These are phyloP conservation scores for Harringtonia lauricola DNA, from an alignment of 2,329 filamentous ascomycete species.

Conservation along the genomic window DNA sequence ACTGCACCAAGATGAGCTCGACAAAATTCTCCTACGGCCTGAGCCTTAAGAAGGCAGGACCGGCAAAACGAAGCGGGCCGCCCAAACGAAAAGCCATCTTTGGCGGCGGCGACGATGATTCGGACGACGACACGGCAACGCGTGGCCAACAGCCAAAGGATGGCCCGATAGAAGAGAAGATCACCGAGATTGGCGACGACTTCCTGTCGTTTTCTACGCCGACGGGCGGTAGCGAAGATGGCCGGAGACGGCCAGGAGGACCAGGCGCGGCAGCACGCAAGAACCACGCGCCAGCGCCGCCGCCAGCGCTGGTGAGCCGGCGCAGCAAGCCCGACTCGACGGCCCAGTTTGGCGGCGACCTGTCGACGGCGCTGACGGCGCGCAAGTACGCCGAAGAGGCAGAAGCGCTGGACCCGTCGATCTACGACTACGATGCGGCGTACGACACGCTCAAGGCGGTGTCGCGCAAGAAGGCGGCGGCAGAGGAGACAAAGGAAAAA, in stretches of 20 bases:
- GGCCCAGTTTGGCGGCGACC: slow-evolving; percentile 51
- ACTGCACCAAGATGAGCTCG: background rate
- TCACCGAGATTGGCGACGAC: slow-evolving; percentile 46
- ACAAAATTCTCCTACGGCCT: slow-evolving; percentile 13
- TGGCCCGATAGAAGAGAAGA: slow-evolving; percentile 37
- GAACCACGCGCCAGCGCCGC: slow-evolving; percentile 18
- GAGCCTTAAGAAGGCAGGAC: slow-evolving; percentile 26
- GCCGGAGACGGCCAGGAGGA: slow-evolving; percentile 1
- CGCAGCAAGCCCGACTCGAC: too few species aligned
- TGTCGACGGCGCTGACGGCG: slow-evolving; percentile 53
- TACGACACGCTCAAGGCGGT: slow-evolving; percentile 66
- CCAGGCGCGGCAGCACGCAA: background rate
- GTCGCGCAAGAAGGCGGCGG: slow-evolving; percentile 32
- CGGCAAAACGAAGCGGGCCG: slow-evolving; percentile 44
- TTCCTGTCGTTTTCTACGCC: slow-evolving; percentile 21
- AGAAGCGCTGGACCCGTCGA: slow-evolving; percentile 55
- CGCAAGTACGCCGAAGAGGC: slow-evolving; percentile 55
- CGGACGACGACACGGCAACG: slow-evolving; percentile 11
- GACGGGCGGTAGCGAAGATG: slow-evolving; percentile 12
- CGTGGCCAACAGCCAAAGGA: slow-evolving; percentile 1
- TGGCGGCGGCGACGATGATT: slow-evolving; percentile 40
- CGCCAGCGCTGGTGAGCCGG: too few species aligned
- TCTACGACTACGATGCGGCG: slow-evolving; percentile 79
- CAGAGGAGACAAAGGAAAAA: slow-evolving; percentile 40
- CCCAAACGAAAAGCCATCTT: slow-evolving; percentile 45